Conservation (phyloP, 306 rosid species). For the Lupinus albus region DNA sequence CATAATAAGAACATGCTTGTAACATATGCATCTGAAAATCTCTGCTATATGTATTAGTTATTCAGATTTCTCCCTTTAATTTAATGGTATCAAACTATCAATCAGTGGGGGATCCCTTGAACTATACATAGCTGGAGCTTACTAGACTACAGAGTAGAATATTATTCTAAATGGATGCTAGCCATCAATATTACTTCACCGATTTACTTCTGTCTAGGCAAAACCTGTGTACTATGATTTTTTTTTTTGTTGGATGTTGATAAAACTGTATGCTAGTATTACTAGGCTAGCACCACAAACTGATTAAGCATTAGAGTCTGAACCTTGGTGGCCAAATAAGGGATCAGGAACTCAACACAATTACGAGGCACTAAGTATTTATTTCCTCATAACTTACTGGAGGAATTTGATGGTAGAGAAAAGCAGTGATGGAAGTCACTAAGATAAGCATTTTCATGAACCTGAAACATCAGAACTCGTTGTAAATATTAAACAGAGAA, state of each 20-base stretch:
- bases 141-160: conserved; percentile 18
- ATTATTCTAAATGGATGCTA: conserved; percentile 23
- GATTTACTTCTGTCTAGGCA: conserved; percentile 10
- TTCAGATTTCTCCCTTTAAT: no score
- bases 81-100: no score
- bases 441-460: conserved; percentile 90
- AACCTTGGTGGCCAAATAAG: conserved; percentile 21
- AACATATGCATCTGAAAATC: neutral
- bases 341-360: conserved; percentile 22
- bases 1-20: conserved; percentile 19
- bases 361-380: conserved; percentile 10
- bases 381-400: conserved; percentile 50
- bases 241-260: no score
- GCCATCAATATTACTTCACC: conserved; percentile 3
- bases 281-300: conserved; percentile 16
- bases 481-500: conserved; percentile 28
- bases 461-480: conserved; percentile 61
- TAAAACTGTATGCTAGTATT: conserved; percentile 6
- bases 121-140: no score
- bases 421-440: conserved; percentile 93
- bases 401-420: conserved; percentile 73
- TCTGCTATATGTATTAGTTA: no score
- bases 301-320: conserved; percentile 16
- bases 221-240: neutral
- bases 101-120: no score